Evolutionary conservation across 345 rosid genomes (phyloP), one percentile per base, ranked within the genome.

Genomic region (Moricandia arvensis): DNA sequence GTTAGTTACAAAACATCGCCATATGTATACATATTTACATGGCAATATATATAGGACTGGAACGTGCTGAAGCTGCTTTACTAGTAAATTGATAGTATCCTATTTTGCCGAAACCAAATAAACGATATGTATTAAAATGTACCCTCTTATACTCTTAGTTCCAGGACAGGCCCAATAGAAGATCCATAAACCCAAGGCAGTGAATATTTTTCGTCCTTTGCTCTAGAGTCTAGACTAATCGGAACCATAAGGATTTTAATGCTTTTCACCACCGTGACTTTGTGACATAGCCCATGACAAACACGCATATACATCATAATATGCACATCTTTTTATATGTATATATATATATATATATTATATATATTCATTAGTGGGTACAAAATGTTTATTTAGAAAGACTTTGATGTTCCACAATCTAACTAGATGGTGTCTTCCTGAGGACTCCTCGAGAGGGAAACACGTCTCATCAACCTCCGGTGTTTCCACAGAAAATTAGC

Each of bases 401-500:
- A 65, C 55, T 38, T 38, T 21, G 18, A 12, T 63, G 35, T 18
- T 63, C 37, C 2, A 76, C 59, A 11, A 5, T 63, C 34, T 33
- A 58, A 33, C 63, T 72, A 78, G 7, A 78, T 18, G 38, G 37
- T 65, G 58, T 72, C 77, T 62, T 78, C 78, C 4, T 67, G 78
- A 30, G 84, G 84, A 45, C 54, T 87, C 81, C 59, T 54, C 72
- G 17, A 91, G 84, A 69, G 97, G 96, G 86, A 86, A 95, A 72
- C 99, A 95, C 4, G 99, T 92, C 69, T 92, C 97, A 4, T 95
- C 97, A 4, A 4, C 93, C 97, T 0, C 97, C 99, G 0, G 97
- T 95, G 38, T 87, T 87, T 95, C 99, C 99, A 95, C 24, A 95
- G 86, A 79, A 95, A 95, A 82, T 90, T 80, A 10, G 99, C 99